A percentile compares a stretch with the other conserved stretches of the same genome.
Evolutionary conservation across 768 basidiomycete species (phyloP).

Genomic region (Termitomyces sp.): DNA sequence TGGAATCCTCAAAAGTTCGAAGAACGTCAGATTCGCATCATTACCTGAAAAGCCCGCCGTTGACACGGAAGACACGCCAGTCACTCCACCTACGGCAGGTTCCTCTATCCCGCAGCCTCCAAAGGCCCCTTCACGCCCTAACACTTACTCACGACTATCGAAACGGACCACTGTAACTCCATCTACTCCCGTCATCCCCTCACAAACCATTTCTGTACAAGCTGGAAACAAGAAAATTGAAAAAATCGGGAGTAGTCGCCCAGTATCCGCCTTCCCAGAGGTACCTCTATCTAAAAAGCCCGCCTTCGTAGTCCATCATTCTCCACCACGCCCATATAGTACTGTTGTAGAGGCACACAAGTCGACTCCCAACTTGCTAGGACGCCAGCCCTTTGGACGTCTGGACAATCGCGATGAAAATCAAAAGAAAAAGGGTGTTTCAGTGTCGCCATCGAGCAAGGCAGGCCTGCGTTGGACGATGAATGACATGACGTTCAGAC

Average conservation of each 20-base stretch:
- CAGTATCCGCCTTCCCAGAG: slow-evolving; percentile 5
- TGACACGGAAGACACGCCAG: background rate
- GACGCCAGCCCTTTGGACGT: slow-evolving; percentile 32
- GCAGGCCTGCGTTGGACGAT: slow-evolving; percentile 24
- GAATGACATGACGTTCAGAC: slow-evolving; percentile 30
- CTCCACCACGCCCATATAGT: slow-evolving; percentile 10
- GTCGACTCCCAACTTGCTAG: slow-evolving; percentile 15
- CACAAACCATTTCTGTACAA: background rate
- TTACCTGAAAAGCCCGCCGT: slow-evolving; percentile 19
- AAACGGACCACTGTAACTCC: slow-evolving; percentile 1
- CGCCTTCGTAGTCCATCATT: slow-evolving; percentile 1
- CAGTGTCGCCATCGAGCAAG: slow-evolving; percentile 16
- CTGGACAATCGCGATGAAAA: slow-evolving; percentile 14
- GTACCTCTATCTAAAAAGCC: slow-evolving; percentile 1
- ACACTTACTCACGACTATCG: slow-evolving; percentile 6
- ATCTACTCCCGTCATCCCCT: background rate
- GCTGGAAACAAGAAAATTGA: background rate
- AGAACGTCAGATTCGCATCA: slow-evolving; percentile 41
- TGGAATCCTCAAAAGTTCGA: slow-evolving; percentile 35
- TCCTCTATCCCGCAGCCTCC: background rate
- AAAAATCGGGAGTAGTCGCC: background rate
- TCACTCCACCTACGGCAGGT: background rate
- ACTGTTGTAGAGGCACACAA: slow-evolving; percentile 9
- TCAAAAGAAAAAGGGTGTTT: slow-evolving; percentile 11
- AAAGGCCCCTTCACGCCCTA: slow-evolving; percentile 6